Evolutionary conservation across 2,329 filamentous ascomycete genomes (phyloP), one percentile per base, ranked within the genome.

Genomic region (Cercospora sp.): DNA sequence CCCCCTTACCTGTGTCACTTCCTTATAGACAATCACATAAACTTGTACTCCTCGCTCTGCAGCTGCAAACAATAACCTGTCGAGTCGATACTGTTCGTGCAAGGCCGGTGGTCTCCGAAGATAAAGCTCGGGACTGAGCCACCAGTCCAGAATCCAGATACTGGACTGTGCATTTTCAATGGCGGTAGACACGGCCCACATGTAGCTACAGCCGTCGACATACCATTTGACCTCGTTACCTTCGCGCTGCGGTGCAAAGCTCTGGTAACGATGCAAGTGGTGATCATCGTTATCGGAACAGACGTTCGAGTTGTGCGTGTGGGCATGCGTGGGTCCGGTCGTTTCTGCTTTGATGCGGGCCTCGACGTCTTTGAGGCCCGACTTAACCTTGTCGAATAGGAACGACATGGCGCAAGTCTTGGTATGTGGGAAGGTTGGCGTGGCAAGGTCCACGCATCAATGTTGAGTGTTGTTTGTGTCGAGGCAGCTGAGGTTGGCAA

Each of bases 1-100:
- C 5, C 45, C 45, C 6, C 45, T 12, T 51, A 51, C 45, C 45
- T 51, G 76, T 72, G 81, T 82, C 70, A 84, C 82, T 80, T 97
- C 94, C 81, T 96, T 97, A 82, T 97, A 97, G 10, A 97, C 92
- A 63, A 97, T 93, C 62, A 96, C 85, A 74, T 94, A 90, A 73
- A 97, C 85, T 73, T 90, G 88, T 57, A 97, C 93, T 51, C 93
- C 94, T 53, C 93, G 87, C 80, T 94, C 86, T 28, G 94, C 93
- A 8, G 93, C 93, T 64, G 89, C 89, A 74, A 91, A 86, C 59
- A 97, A 86, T 89, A 96, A 89, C 60, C 89, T 87, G 79, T 97
- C 93, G 45, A 97, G 82, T 5, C 93, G 89, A 77, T 96, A 97
- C 73, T 90, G 84, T 78, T 96, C 90, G 79, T 96, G 93, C 77